These are phyloP conservation scores for Pterocarpus santalinus DNA, from an alignment of 306 rosid genomes.

Conservation along the genomic window DNA sequence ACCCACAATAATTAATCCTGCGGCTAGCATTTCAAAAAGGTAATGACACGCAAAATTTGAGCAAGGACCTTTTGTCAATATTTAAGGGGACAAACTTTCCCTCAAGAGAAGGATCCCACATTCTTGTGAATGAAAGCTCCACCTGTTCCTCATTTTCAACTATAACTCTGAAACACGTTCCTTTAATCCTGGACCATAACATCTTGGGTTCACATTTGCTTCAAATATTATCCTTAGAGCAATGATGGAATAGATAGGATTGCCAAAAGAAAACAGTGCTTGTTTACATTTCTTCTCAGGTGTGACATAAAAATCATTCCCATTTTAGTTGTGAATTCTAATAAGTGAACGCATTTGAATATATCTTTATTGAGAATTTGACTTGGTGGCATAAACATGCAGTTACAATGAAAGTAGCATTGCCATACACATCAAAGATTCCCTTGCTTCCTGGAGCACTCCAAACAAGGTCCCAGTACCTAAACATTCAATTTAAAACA, in stretches of 20 bases:
- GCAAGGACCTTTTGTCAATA: constrained; percentile 87
- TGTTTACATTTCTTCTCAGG: constrained; percentile 14
- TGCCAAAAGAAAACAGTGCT: constrained; percentile 20
- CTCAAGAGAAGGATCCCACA: constrained; percentile 91
- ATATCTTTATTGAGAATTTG: constrained; percentile 36
- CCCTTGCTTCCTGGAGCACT: constrained; percentile 89
- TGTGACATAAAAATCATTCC: constrained; percentile 29
- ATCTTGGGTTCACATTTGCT: constrained; percentile 38
- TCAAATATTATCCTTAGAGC: constrained; percentile 38
- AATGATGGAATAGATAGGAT: constrained; percentile 30
- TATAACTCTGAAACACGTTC: constrained; percentile 74
- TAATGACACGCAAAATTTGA: constrained; percentile 31
- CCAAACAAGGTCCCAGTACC: constrained; percentile 99
- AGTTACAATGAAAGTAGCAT: constrained; percentile 35
- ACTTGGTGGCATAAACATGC: constrained; percentile 9
- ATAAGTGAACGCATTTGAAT: constrained; percentile 25
- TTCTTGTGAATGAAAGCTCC: constrained; percentile 83
- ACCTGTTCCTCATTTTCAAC: constrained; percentile 89
- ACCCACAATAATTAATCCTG: constrained; percentile 39
- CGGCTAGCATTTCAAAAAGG: constrained; percentile 27
- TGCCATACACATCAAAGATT: constrained; percentile 86
- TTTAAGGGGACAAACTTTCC: constrained; percentile 87
- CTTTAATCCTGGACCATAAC: constrained; percentile 79
- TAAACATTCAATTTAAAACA: constrained; percentile 55
- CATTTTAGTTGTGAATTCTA: constrained; percentile 18